Evolutionary conservation across 139 green algal genomes (phyloP).

Genomic region (Chlorella sp.): DNA sequence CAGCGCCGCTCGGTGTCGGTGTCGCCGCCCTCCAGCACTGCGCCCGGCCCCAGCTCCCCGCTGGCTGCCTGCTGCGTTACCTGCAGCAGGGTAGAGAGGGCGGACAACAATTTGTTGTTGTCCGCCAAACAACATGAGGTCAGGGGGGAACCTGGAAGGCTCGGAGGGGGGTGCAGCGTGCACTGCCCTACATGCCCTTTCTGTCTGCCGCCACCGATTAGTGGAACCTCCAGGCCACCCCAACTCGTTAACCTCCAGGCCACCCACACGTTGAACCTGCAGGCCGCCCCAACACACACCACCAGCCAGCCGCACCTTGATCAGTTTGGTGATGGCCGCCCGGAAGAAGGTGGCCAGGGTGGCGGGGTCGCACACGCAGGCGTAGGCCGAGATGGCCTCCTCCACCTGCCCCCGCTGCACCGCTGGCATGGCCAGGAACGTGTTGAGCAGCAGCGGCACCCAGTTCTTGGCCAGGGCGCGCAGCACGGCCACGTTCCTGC

Average conservation of each 20-base stretch:
- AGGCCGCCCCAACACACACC: neutral
- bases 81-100: no score
- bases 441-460: constrained; percentile 87
- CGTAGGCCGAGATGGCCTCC: constrained; percentile 73
- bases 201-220: no score
- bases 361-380: constrained; percentile 58
- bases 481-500: constrained; percentile 68
- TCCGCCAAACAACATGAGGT: no score
- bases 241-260: no score
- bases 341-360: constrained; percentile 74
- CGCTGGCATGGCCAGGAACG: constrained; percentile 70
- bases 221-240: no score
- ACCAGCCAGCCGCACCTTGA: constrained; percentile 54
- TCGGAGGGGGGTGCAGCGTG: no score
- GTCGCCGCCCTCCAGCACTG: constrained; percentile 73
- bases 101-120: no score
- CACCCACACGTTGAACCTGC: no score
- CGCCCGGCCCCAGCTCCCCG: constrained; percentile 60
- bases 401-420: constrained; percentile 62
- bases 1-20: constrained; percentile 63
- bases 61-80: constrained; percentile 61
- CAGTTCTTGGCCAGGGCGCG: constrained; percentile 76
- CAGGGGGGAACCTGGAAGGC: no score
- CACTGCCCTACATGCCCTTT: no score
- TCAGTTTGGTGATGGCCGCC: constrained; percentile 74